A percentile compares a stretch with the other conserved stretches of the same genome.
Evolutionary conservation across 148 eudicot species (phyloP).

Genomic region (Dysphania ambrosioides): DNA sequence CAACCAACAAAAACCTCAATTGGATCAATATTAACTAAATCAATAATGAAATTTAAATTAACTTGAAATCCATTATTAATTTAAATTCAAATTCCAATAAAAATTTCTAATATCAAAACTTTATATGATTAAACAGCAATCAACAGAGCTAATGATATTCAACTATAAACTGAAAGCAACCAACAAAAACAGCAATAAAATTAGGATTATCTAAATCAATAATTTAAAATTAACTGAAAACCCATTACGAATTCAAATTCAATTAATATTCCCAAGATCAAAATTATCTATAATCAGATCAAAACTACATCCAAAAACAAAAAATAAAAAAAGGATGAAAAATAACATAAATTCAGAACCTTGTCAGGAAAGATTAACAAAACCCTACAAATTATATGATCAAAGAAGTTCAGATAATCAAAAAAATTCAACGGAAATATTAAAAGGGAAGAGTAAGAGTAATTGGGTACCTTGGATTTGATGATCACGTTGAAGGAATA

Average conservation of each 20-base stretch:
- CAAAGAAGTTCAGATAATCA: not conserved
- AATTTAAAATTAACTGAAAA: not conserved
- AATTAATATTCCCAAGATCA: not conserved
- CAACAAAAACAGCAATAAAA: not conserved
- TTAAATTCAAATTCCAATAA: too few relatives aligned
- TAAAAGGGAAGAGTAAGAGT: not conserved
- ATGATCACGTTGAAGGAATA: constrained; percentile 2
- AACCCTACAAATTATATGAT: not conserved
- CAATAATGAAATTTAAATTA: too few relatives aligned
- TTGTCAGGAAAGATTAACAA: not conserved
- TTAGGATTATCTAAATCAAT: not conserved
- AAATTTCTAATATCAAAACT: not conserved
- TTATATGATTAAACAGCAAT: too few relatives aligned
- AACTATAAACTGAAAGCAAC: too few relatives aligned
- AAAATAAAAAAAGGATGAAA: too few relatives aligned
- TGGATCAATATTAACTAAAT: not conserved
- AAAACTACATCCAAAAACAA: not conserved
- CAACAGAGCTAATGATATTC: not conserved
- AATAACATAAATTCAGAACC: not conserved
- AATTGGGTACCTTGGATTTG: not conserved
- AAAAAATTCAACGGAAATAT: not conserved
- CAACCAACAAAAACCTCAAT: too few relatives aligned
- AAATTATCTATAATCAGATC: not conserved
- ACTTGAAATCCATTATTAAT: not conserved
- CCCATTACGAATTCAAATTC: not conserved